phyloP scores from a whole-genome alignment of 768 basidiomycete species.

The Fibroporia radiculosa region DNA sequence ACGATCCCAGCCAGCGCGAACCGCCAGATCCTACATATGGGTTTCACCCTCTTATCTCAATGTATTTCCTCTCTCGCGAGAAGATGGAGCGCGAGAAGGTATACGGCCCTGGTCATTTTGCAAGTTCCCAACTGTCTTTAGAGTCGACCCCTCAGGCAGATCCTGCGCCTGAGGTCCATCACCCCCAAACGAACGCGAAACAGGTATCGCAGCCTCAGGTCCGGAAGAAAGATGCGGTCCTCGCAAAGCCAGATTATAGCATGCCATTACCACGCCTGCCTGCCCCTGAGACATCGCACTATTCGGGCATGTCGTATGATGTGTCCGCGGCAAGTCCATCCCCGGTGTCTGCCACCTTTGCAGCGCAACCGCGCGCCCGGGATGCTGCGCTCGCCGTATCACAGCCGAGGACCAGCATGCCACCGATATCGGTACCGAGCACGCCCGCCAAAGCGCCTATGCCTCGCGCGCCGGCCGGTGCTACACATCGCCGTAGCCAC shows the following conservation, averaged over 20 bases:
- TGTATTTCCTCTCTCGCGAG: slow-evolving; percentile 94
- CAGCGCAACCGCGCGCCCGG: slow-evolving; percentile 52
- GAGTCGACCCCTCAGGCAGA: slow-evolving; percentile 22
- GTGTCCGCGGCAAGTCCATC: slow-evolving; percentile 40
- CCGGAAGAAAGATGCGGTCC: slow-evolving; percentile 27
- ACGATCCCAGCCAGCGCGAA: slow-evolving; percentile 38
- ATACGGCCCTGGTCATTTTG: slow-evolving; percentile 91
- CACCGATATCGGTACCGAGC: slow-evolving; percentile 9
- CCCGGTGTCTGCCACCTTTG: slow-evolving; percentile 44
- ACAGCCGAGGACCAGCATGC: slow-evolving; percentile 25
- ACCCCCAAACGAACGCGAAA: slow-evolving; percentile 18
- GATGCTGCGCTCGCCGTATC: slow-evolving; percentile 43
- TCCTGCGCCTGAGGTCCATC: slow-evolving; percentile 14
- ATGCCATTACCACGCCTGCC: slow-evolving; percentile 80
- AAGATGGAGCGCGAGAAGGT: slow-evolving; percentile 92
- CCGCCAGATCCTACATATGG: slow-evolving; percentile 80
- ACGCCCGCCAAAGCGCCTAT: slow-evolving; percentile 25
- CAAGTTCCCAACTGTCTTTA: slow-evolving; percentile 78
- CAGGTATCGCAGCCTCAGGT: slow-evolving; percentile 24
- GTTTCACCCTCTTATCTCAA: slow-evolving; percentile 91
- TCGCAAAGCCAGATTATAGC: slow-evolving; percentile 60
- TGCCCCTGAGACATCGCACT: slow-evolving; percentile 74
- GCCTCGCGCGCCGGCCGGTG: slow-evolving; percentile 68
- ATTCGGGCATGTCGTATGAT: slow-evolving; percentile 78
- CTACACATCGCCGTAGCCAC: slow-evolving; percentile 76